phyloP scores from a whole-genome alignment of 176 grass and related monocot species.

The Thalia dealbata region DNA sequence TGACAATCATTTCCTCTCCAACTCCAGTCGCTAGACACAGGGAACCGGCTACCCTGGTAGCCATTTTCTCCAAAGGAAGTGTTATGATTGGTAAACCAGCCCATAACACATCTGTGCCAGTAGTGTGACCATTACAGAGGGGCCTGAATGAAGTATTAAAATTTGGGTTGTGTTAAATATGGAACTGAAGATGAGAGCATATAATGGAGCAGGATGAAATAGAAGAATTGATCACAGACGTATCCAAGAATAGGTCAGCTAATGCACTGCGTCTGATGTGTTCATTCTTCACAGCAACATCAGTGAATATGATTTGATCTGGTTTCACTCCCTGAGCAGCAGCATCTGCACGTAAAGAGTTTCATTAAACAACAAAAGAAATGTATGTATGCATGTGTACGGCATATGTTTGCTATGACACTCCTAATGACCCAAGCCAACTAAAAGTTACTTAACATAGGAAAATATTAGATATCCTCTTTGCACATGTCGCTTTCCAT shows the following conservation, averaged over 20 bases:
- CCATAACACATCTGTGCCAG: slow-evolving; percentile 80
- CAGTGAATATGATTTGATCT: slow-evolving; percentile 84
- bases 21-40: slow-evolving; percentile 59
- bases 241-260: slow-evolving; percentile 88
- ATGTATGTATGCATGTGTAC: neutral
- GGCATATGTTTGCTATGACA: neutral
- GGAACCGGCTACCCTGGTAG: slow-evolving; percentile 85
- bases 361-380: slow-evolving; percentile 1
- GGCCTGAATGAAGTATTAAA: slow-evolving; percentile 36
- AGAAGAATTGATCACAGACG: slow-evolving; percentile 35
- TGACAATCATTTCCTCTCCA: slow-evolving; percentile 77
- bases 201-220: slow-evolving; percentile 1
- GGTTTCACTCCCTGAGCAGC: slow-evolving; percentile 51
- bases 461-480: too few species aligned
- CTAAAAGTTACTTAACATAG: neutral
- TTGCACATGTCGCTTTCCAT: neutral
- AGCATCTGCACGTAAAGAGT: slow-evolving; percentile 45
- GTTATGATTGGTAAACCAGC: slow-evolving; percentile 86
- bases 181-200: neutral
- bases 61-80: slow-evolving; percentile 86
- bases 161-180: neutral
- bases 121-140: slow-evolving; percentile 85
- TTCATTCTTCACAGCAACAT: slow-evolving; percentile 88
- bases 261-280: slow-evolving; percentile 71
- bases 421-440: neutral